Evolutionary conservation across 805 yeast species (phyloP).

Genomic region (Maudiozyma bulderi): DNA sequence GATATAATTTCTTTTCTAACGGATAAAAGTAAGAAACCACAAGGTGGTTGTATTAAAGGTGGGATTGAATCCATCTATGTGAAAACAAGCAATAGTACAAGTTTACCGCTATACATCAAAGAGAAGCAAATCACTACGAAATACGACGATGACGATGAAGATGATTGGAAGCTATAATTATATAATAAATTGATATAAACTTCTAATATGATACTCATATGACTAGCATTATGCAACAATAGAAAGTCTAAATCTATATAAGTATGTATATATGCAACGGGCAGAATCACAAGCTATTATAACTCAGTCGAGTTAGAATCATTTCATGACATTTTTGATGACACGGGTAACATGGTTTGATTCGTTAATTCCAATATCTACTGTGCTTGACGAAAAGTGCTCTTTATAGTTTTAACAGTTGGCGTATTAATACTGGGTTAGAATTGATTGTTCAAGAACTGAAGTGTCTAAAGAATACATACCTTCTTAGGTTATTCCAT

Average conservation of each 20-base stretch:
- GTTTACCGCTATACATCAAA: constrained; percentile 45
- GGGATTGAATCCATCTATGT: constrained; percentile 45
- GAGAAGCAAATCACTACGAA: neutral
- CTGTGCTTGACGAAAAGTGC: too few relatives aligned
- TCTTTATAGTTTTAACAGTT: too few relatives aligned
- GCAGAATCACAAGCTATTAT: neutral
- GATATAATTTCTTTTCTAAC: constrained; percentile 39
- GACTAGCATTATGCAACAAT: too few relatives aligned
- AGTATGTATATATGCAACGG: neutral
- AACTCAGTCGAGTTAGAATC: neutral
- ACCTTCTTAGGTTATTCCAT: too few relatives aligned
- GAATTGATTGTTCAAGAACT: too few relatives aligned
- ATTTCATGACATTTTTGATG: too few relatives aligned
- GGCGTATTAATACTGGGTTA: too few relatives aligned
- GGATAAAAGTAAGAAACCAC: constrained; percentile 37
- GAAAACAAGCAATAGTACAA: constrained; percentile 57
- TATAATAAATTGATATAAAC: neutral
- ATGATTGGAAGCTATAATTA: neutral
- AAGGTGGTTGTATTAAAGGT: constrained; percentile 47
- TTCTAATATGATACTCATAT: too few relatives aligned
- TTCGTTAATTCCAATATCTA: too few relatives aligned
- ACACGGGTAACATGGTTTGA: too few relatives aligned
- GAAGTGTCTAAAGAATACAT: too few relatives aligned
- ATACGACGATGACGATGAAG: neutral
- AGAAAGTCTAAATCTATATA: neutral